Percentiles rank a stretch among this genome's conserved stretches.
Conservation (phyloP, 1,284 basidiomycete genomes). For the Schizopora paradoxa region DNA sequence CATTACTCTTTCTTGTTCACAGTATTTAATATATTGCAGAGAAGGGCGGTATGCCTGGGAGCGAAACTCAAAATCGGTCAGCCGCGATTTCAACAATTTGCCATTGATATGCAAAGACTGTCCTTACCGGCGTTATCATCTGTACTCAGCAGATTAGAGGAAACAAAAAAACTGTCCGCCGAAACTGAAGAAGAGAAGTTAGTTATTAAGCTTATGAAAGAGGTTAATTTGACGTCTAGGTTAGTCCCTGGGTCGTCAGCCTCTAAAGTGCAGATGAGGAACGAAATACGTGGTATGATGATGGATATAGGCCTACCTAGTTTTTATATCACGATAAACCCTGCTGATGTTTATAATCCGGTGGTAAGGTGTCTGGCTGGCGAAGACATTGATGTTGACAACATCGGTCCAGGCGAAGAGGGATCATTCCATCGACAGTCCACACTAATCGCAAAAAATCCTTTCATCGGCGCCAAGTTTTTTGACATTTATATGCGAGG, state of each 20-base stretch:
- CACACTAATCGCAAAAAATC: slow-evolving; percentile 31
- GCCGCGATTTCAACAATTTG: slow-evolving; percentile 21
- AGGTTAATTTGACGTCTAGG: slow-evolving; percentile 29
- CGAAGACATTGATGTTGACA: slow-evolving; percentile 28
- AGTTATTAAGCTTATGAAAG: slow-evolving; percentile 28
- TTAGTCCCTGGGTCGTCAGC: slow-evolving; percentile 31
- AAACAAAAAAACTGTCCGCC: slow-evolving; percentile 21
- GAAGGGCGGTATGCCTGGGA: slow-evolving; percentile 24
- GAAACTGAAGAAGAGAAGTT: slow-evolving; percentile 24
- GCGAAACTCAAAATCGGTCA: slow-evolving; percentile 27
- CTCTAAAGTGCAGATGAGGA: slow-evolving; percentile 26
- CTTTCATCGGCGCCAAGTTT: slow-evolving; percentile 31
- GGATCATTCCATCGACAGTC: slow-evolving; percentile 27
- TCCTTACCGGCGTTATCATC: slow-evolving; percentile 19
- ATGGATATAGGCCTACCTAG: slow-evolving; percentile 27
- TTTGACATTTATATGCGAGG: slow-evolving; percentile 35
- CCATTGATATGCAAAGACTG: slow-evolving; percentile 21
- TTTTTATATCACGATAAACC: slow-evolving; percentile 38
- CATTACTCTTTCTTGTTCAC: slow-evolving; percentile 34
- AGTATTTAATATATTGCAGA: slow-evolving; percentile 34
- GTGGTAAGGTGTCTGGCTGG: slow-evolving; percentile 32
- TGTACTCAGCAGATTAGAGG: slow-evolving; percentile 21
- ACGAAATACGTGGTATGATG: slow-evolving; percentile 34
- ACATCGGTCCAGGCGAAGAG: slow-evolving; percentile 24
- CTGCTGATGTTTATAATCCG: slow-evolving; percentile 35